Conservation (phyloP, 2,329 filamentous ascomycete genomes). For the Grosmannia huntii region DNA sequence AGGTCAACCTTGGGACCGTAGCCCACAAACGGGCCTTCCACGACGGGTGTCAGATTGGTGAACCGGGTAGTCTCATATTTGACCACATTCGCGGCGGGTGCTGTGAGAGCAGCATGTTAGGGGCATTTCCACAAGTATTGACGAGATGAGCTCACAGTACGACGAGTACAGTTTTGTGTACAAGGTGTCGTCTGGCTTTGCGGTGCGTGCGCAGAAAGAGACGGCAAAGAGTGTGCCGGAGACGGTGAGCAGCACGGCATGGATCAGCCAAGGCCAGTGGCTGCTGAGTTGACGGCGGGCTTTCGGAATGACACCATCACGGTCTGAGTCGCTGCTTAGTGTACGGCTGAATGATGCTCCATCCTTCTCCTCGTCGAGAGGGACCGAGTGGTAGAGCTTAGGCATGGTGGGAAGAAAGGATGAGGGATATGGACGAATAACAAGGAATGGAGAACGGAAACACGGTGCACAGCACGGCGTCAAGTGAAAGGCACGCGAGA, state of each 20-base stretch:
- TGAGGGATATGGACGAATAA: not conserved
- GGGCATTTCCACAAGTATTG: not conserved
- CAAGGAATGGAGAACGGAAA: not conserved
- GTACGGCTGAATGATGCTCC: slow-evolving; percentile 4
- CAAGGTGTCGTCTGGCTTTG: slow-evolving; percentile 20
- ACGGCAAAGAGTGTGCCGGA: slow-evolving; percentile 27
- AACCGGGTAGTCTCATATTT: slow-evolving; percentile 37
- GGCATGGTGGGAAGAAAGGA: slow-evolving; percentile 15
- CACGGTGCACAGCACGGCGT: not conserved
- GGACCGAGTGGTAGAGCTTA: slow-evolving; percentile 22
- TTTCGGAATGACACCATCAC: slow-evolving; percentile 4
- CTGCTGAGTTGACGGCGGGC: slow-evolving; percentile 2
- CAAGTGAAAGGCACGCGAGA: not conserved
- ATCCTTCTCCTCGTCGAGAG: slow-evolving; percentile 24
- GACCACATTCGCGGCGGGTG: slow-evolving; percentile 32
- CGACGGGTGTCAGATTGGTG: slow-evolving; percentile 29
- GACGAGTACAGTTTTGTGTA: slow-evolving; percentile 29
- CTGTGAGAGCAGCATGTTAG: slow-evolving; percentile 17
- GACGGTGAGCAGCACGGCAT: slow-evolving; percentile 25
- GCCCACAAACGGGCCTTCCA: slow-evolving; percentile 39
- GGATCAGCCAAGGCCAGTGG: slow-evolving; percentile 27
- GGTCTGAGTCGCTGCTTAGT: slow-evolving; percentile 7
- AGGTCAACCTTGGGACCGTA: slow-evolving; percentile 42
- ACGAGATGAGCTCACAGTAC: slow-evolving; percentile 16
- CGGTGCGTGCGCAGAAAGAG: slow-evolving; percentile 25